phyloP scores from a whole-genome alignment of 2,329 filamentous ascomycete genomes.

The Alternaria sp. region DNA sequence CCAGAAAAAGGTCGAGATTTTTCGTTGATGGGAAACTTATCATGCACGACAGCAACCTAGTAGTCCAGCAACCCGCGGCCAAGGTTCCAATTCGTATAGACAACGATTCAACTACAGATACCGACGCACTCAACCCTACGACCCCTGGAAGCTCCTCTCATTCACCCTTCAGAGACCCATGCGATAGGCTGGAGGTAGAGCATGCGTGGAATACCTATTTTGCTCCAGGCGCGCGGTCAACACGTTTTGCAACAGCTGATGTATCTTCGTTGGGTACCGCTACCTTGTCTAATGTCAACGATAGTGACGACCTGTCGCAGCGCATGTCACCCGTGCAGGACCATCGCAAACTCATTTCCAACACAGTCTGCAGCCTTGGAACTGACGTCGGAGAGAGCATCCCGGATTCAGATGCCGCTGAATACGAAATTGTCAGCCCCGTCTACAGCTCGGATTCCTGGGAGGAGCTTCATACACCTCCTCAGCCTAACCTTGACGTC shows the following conservation, averaged over 20 bases:
- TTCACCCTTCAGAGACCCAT: background rate
- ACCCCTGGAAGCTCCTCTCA: background rate
- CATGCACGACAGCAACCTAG: background rate
- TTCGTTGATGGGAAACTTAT: conserved; percentile 1
- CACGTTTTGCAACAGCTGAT: background rate
- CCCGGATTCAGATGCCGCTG: background rate
- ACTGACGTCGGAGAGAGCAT: background rate
- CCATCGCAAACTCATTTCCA: background rate
- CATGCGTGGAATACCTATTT: background rate
- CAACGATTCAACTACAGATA: background rate
- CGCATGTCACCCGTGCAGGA: background rate
- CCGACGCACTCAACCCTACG: background rate
- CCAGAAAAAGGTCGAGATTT: background rate
- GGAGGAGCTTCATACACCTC: background rate
- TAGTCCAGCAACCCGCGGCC: background rate
- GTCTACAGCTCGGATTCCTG: background rate
- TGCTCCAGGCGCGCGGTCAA: background rate
- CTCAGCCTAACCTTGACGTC: background rate
- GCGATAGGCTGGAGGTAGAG: background rate
- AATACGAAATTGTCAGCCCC: conserved; percentile 1
- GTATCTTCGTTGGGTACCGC: background rate
- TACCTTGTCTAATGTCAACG: background rate
- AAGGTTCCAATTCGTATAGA: too few relatives aligned
- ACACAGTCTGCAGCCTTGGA: background rate
- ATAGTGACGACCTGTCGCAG: background rate